phyloP scores from a whole-genome alignment of 164 flowering plant genomes.

The Hamamelis virginiana region DNA sequence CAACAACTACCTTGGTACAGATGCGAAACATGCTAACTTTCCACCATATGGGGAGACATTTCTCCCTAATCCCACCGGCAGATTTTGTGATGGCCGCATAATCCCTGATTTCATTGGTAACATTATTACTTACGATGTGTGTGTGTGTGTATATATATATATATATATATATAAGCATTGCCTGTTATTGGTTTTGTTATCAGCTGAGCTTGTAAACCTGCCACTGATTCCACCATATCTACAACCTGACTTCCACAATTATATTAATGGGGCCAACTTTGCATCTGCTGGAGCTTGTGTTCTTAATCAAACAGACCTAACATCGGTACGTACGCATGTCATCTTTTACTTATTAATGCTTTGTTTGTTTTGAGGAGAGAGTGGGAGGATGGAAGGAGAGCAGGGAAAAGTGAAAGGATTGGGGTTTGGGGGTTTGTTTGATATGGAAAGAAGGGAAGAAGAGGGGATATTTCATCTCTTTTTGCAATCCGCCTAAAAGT shows the following conservation, averaged over 20 bases:
- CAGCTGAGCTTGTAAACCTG: slow-evolving; percentile 40
- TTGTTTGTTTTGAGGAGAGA: too few relatives aligned
- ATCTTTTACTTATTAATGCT: too few relatives aligned
- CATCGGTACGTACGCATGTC: slow-evolving; percentile 15
- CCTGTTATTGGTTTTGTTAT: background rate
- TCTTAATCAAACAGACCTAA: background rate
- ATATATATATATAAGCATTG: too few relatives aligned
- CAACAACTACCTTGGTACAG: slow-evolving; percentile 40
- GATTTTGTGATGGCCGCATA: slow-evolving; percentile 49
- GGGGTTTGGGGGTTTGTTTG: too few relatives aligned
- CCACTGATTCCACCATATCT: slow-evolving; percentile 40
- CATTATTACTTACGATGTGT: background rate
- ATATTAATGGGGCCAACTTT: slow-evolving; percentile 7
- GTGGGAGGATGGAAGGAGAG: too few relatives aligned
- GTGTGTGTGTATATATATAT: too few relatives aligned
- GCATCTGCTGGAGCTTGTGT: slow-evolving; percentile 8
- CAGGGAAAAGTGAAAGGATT: too few relatives aligned
- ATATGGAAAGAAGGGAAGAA: too few relatives aligned
- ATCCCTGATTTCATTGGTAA: slow-evolving; percentile 51
- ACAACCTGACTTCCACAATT: slow-evolving; percentile 18
- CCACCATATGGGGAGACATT: slow-evolving; percentile 43
- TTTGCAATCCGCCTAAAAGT: too few relatives aligned
- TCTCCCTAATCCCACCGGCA: slow-evolving; percentile 42
- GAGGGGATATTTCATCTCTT: too few relatives aligned
- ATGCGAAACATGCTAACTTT: slow-evolving; percentile 30